phyloP scores from a whole-genome alignment of 192 early-diverging fungal species.

The Podila minutissima region DNA sequence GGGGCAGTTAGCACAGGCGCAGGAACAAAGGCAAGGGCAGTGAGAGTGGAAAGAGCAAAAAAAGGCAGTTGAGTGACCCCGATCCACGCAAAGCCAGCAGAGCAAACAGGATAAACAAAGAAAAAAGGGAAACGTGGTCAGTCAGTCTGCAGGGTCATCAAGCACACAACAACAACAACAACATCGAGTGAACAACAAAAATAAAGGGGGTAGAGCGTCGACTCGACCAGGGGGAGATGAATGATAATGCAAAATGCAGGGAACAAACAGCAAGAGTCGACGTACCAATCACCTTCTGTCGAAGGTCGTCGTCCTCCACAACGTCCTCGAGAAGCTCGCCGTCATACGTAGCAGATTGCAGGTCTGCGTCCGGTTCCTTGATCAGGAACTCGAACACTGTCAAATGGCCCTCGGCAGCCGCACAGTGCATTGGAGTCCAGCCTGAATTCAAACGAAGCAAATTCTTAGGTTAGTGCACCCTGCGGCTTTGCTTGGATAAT shows the following conservation, averaged over 20 bases:
- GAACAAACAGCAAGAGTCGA: background rate
- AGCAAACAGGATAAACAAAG: background rate
- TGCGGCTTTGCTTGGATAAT: too few species aligned
- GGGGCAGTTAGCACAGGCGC: background rate
- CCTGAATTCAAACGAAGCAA: constrained; percentile 31
- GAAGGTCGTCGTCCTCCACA: constrained; percentile 41
- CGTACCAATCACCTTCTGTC: constrained; percentile 41
- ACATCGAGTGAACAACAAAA: background rate
- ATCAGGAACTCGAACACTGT: constrained; percentile 59
- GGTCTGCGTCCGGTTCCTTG: constrained; percentile 19
- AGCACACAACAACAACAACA: background rate
- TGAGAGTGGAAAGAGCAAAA: background rate
- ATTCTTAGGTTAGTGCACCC: background rate
- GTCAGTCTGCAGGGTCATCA: background rate
- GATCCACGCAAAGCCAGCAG: too few species aligned
- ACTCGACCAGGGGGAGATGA: background rate
- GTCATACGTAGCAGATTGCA: constrained; percentile 39
- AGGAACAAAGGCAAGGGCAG: background rate
- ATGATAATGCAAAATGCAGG: too few species aligned
- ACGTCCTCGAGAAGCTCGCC: constrained; percentile 45
- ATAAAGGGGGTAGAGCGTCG: background rate
- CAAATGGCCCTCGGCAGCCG: constrained; percentile 70
- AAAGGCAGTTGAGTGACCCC: background rate
- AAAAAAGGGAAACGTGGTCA: background rate
- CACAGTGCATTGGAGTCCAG: constrained; percentile 78